Base-by-base conservation (phyloP, 352 stramenopile species). In the Pythium graminicola region DNA sequence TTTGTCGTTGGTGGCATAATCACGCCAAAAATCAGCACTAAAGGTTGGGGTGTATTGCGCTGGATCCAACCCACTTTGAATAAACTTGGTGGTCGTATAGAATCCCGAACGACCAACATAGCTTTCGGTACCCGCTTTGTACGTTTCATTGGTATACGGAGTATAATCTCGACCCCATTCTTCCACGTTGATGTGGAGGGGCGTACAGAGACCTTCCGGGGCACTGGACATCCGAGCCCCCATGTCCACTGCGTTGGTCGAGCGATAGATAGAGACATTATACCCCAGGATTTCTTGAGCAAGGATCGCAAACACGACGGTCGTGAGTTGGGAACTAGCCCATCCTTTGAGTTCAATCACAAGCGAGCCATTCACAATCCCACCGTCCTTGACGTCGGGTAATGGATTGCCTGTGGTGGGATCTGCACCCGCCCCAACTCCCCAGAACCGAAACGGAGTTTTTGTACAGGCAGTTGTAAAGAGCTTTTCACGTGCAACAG, bases 11-110 rank as follows among this genome's bases (percentile, higher is more conserved):
- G 11, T 29, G n/a, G 28, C 50, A 45, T 76, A 85, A 44, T 72
- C 62, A 0, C 65, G 55, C 67, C 69, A 85, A 51, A 74, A 81
- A 41, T 73, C 62, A 4, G 65, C 56, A 17, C 50, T 64, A 22
- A 67, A 70, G 24, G 54, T 46, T 0, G 40, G 29, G 0, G 50
- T 42, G 28, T 64, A 58, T 28, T 58, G 24, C 6, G 49, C 44
- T 2, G 39, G 19, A n/a, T 73, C 60, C 9, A 59, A 31, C 4
- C 44, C 60, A 3, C 66, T 33, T 0, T 58, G 31, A 6, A 81
- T 48, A 29, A 79, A 76, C 28, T 73, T 64, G 2, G 38, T 56
- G 13, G 66, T 73, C 6, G 73, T 84, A 59, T 76, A 81, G 17
- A 78, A 14, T 0, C 70, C 67, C 0, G 61, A 57, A 1, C 64